A percentile compares a stretch with the other conserved stretches of the same genome.
Conservation (phyloP, 192 early-diverging fungal genomes). For the Backusella westeae region DNA sequence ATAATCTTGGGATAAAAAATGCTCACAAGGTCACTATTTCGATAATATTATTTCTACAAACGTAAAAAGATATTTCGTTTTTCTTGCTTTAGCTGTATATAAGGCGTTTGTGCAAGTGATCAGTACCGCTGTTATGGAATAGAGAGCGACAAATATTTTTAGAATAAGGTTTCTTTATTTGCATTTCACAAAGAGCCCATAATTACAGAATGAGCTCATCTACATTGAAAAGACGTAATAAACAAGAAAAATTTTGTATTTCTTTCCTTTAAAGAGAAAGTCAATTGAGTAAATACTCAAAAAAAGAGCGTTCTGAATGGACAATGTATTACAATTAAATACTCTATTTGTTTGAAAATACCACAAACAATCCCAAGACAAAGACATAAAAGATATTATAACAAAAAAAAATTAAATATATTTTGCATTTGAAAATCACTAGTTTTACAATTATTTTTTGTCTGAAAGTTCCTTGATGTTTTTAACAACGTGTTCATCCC, state of each 20-base stretch:
- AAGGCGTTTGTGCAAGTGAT: too few relatives aligned
- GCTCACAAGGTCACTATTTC: too few relatives aligned
- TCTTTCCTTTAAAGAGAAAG: not conserved
- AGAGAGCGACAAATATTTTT: not conserved
- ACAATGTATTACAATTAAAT: too few relatives aligned
- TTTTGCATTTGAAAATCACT: not conserved
- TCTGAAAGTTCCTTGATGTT: not conserved
- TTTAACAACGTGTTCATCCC: slow-evolving; percentile 5
- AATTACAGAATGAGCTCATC: not conserved
- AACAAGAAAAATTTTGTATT: not conserved
- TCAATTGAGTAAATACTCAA: not conserved
- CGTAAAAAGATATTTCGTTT: too few relatives aligned
- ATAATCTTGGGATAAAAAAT: too few relatives aligned
- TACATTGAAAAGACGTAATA: not conserved
- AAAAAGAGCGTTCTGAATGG: not conserved
- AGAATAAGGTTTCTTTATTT: not conserved
- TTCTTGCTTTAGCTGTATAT: too few relatives aligned
- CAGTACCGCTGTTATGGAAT: too few relatives aligned
- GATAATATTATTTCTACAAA: too few relatives aligned
- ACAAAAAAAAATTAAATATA: not conserved
- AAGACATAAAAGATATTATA: not conserved
- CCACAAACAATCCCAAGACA: not conserved
- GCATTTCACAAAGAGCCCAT: not conserved
- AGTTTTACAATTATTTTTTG: slow-evolving; percentile 1
- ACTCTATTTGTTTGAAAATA: too few relatives aligned